Conservation (phyloP, 225 moss, liverwort and hornwort species). For the Thuidium tamariscinum region DNA sequence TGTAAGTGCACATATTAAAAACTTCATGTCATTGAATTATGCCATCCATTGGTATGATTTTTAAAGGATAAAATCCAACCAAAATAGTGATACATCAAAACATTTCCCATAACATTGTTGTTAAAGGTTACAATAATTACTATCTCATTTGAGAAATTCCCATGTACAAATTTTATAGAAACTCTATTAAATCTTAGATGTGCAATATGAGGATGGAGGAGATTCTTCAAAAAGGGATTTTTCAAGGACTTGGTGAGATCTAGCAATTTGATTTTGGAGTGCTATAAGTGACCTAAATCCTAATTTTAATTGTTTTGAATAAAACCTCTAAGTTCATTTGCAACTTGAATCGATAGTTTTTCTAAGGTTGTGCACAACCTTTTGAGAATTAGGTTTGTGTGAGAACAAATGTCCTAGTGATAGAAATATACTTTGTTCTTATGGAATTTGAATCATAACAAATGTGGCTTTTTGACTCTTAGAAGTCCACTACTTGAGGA, state of each 20-base stretch:
- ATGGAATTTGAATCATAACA: not conserved
- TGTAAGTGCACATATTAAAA: no score
- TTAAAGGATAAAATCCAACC: not conserved
- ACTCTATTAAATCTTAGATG: not conserved
- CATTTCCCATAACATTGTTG: not conserved
- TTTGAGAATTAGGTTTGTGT: not conserved
- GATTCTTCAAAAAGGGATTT: not conserved
- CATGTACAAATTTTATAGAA: not conserved
- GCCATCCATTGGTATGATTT: not conserved
- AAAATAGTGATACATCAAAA: no score
- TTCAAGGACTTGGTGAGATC: rapidly evolving
- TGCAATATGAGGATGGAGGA: not conserved
- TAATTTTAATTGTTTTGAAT: not conserved
- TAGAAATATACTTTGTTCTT: not conserved
- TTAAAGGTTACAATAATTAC: not conserved
- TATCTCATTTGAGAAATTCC: not conserved
- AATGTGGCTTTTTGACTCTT: not conserved
- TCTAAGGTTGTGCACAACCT: no score
- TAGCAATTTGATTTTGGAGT: not conserved
- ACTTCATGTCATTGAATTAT: not conserved
- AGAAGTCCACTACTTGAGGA: no score
- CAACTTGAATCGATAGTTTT: not conserved
- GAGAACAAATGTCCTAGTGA: not conserved
- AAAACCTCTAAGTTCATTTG: not conserved
- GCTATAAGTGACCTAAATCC: not conserved